Evolutionary conservation across 768 basidiomycete species (phyloP).

Genomic region (Lentinula detonsa): DNA sequence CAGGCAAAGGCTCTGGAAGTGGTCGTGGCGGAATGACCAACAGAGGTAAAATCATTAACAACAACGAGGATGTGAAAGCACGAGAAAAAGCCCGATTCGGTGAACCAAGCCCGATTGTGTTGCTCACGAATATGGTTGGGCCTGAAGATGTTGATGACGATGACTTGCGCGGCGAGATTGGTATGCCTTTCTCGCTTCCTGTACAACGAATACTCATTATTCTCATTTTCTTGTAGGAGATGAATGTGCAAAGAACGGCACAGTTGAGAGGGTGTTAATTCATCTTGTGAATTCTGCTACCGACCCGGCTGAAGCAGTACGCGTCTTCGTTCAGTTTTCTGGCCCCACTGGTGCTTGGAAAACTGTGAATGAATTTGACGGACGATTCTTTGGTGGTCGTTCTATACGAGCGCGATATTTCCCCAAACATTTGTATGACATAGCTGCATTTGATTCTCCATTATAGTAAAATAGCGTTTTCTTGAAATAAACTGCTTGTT

Average conservation of each 20-base stretch:
- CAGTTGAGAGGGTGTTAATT: slow-evolving; percentile 84
- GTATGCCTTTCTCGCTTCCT: slow-evolving; percentile 30
- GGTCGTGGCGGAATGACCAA: slow-evolving; percentile 39
- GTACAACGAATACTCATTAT: neutral
- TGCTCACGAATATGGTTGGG: slow-evolving; percentile 87
- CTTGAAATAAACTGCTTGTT: neutral
- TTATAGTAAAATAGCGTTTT: neutral
- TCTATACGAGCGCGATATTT: slow-evolving; percentile 81
- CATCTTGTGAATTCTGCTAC: slow-evolving; percentile 65
- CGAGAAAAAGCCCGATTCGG: slow-evolving; percentile 83
- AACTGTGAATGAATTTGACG: slow-evolving; percentile 89
- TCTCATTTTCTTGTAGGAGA: slow-evolving; percentile 48
- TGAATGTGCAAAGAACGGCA: slow-evolving; percentile 87
- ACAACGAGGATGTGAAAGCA: slow-evolving; percentile 77
- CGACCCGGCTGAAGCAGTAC: slow-evolving; percentile 74
- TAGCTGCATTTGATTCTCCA: neutral
- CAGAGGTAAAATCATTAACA: slow-evolving; percentile 87
- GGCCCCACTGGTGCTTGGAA: slow-evolving; percentile 96
- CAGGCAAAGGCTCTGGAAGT: slow-evolving; percentile 28
- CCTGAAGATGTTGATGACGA: slow-evolving; percentile 81
- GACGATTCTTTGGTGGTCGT: slow-evolving; percentile 86
- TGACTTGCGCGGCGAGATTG: slow-evolving; percentile 84
- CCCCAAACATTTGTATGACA: slow-evolving; percentile 46
- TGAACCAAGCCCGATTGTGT: slow-evolving; percentile 83
- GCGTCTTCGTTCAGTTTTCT: slow-evolving; percentile 87